These are phyloP conservation scores for Debaryomyces psychrophilus DNA, from an alignment of 1,139 yeast genomes.

Conservation along the genomic window DNA sequence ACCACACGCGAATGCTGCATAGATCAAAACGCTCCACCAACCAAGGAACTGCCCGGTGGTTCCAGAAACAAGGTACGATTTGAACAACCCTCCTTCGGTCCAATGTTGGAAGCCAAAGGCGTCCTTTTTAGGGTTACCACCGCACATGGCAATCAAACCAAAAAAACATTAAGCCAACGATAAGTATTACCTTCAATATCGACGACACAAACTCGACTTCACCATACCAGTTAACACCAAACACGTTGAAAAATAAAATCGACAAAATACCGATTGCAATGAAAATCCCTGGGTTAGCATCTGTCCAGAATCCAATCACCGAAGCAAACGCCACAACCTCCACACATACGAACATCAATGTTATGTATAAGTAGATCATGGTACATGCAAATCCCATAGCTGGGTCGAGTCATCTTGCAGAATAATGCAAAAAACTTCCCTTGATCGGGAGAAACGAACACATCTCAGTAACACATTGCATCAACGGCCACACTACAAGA, in stretches of 20 bases:
- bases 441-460: constrained; percentile 43
- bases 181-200: constrained; percentile 40
- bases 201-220: constrained; percentile 43
- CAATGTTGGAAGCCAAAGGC: constrained; percentile 44
- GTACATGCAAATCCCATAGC: constrained; percentile 45
- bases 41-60: constrained; percentile 49
- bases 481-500: constrained; percentile 42
- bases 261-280: constrained; percentile 35
- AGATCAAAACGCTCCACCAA: constrained; percentile 46
- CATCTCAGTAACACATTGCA: constrained; percentile 47
- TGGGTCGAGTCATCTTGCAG: constrained; percentile 44
- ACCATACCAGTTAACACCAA: constrained; percentile 45
- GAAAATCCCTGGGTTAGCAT: constrained; percentile 38
- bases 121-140: constrained; percentile 30
- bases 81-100: constrained; percentile 50
- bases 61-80: constrained; percentile 40
- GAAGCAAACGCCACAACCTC: constrained; percentile 42
- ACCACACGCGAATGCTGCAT: constrained; percentile 48
- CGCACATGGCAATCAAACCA: constrained; percentile 43
- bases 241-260: constrained; percentile 34
- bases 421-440: constrained; percentile 41
- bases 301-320: constrained; percentile 45
- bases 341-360: constrained; percentile 41
- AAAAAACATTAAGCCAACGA: constrained; percentile 46
- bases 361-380: constrained; percentile 39